Base-by-base conservation (phyloP, 1,284 basidiomycete species). In the Moesziomyces antarcticus region DNA sequence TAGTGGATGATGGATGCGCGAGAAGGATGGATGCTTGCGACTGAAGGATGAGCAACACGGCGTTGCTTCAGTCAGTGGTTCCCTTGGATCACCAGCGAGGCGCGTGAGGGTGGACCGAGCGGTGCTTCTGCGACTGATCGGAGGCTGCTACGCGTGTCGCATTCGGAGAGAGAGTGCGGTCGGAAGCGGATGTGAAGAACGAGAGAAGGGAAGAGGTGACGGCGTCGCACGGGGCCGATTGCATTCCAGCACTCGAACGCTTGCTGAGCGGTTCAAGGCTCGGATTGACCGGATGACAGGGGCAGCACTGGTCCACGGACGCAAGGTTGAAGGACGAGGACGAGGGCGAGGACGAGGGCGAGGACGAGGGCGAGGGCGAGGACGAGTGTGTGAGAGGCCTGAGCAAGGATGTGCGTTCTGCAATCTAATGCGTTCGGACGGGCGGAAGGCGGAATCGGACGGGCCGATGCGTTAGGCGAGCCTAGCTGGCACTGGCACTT, bases 1-100 rank as follows among this genome's bases (percentile, higher is more conserved):
- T 25, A 20, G 10, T 54, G 45, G 7, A 22, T 49, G 50, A 13
- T 13, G 8, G 45, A 8, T 20, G 47, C 47, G 45, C 22, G 25
- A 30, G 18, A 22, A 21, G 18, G 30, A 21, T 41, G 27, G 22
- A 25, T 24, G 35, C 9, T 20, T 22, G 45, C 35, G 47, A 21
- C 42, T n/a, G 44, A 33, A 16, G 59, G 16, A 50, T 43, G 58
- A 40, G 49, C 18, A 30, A 55, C 41, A 44, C 40, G 47, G 45
- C 52, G 66, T 41, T 69, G 59, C 56, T 63, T 55, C 59, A 63
- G 62, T 59, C 59, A 63, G 59, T 25, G 14, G 14, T 11, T 13
- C 37, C 52, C 51, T 51, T 62, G 16, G 43, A 54, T 16, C 21
- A 48, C 3, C 37, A 40, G 37, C 37, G 37, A 18, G 37, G 37